A percentile compares a stretch with the other conserved stretches of the same genome.
These are phyloP conservation scores for Euphorbia neoarborescens DNA, from an alignment of 441 rosid genomes.

Conservation along the genomic window DNA sequence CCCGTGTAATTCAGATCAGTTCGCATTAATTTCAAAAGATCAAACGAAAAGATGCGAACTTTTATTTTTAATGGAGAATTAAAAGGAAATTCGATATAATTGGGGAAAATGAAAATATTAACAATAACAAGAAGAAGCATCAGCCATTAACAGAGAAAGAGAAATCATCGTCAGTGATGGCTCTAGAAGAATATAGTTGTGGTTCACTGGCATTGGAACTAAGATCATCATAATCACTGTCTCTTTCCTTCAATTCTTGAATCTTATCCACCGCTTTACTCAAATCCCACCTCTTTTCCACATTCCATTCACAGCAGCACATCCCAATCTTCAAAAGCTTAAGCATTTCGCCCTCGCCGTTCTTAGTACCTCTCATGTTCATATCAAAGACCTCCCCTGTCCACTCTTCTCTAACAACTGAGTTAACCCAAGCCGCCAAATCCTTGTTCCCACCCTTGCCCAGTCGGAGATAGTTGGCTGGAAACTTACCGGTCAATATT, in stretches of 20 bases:
- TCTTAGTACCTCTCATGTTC: constrained; percentile 56
- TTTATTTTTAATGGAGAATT: not conserved
- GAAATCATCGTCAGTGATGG: constrained; percentile 49
- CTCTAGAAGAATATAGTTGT: constrained; percentile 46
- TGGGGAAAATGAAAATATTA: too few species aligned
- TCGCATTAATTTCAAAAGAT: too few species aligned
- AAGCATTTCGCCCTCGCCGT: constrained; percentile 61
- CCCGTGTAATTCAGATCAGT: too few species aligned
- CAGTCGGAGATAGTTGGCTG: constrained; percentile 55
- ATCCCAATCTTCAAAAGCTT: constrained; percentile 75
- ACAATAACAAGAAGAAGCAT: not conserved
- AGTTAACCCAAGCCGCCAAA: constrained; percentile 69
- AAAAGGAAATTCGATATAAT: not conserved
- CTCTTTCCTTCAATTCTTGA: constrained; percentile 51
- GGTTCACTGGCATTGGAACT: constrained; percentile 57
- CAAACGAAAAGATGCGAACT: not conserved
- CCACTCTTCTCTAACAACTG: constrained; percentile 75
- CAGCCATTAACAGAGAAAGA: constrained; percentile 36
- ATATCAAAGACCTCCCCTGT: constrained; percentile 77
- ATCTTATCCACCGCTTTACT: constrained; percentile 51
- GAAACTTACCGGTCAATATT: constrained; percentile 67
- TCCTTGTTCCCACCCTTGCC: constrained; percentile 50
- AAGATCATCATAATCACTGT: constrained; percentile 36
- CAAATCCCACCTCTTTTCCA: constrained; percentile 62
- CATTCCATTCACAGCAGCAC: constrained; percentile 73